phyloP scores from a whole-genome alignment of 257 asterid species.

The Cynanchum wilfordii region DNA sequence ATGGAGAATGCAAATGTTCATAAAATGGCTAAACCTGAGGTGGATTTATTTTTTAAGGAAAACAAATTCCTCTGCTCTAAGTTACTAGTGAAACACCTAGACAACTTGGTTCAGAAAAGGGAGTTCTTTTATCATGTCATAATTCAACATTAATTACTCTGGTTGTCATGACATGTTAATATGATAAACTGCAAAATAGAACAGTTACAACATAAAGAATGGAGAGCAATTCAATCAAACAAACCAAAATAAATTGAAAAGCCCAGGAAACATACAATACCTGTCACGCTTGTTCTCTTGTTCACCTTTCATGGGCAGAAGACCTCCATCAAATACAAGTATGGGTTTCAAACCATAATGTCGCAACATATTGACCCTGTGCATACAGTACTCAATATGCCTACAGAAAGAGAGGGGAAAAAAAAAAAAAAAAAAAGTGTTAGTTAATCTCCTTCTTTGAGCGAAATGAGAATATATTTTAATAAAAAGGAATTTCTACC shows the following conservation, averaged over 20 bases:
- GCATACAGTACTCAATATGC: slow-evolving; percentile 95
- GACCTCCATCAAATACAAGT: slow-evolving; percentile 96
- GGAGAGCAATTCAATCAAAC: not conserved
- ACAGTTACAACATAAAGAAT: not conserved
- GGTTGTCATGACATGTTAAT: not conserved
- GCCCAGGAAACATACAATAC: slow-evolving; percentile 26
- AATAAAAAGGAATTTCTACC: not conserved
- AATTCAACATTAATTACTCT: not conserved
- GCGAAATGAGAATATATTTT: not conserved
- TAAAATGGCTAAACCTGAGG: not conserved
- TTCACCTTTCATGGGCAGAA: slow-evolving; percentile 81
- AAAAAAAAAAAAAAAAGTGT: not conserved
- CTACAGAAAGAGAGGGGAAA: slow-evolving; percentile 25
- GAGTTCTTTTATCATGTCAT: not conserved
- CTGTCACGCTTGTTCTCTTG: slow-evolving; percentile 91
- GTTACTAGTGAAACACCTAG: slow-evolving; percentile 1
- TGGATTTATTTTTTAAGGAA: not conserved
- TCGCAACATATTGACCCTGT: slow-evolving; percentile 80
- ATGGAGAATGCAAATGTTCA: not conserved
- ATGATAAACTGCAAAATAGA: not conserved
- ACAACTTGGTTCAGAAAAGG: not conserved
- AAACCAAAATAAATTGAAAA: slow-evolving; percentile 6
- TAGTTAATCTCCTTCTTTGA: not conserved
- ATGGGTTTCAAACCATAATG: slow-evolving; percentile 82
- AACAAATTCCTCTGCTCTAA: not conserved